Evolutionary conservation across 2,329 filamentous ascomycete species (phyloP).

Genomic region (Metarhizium humberi): DNA sequence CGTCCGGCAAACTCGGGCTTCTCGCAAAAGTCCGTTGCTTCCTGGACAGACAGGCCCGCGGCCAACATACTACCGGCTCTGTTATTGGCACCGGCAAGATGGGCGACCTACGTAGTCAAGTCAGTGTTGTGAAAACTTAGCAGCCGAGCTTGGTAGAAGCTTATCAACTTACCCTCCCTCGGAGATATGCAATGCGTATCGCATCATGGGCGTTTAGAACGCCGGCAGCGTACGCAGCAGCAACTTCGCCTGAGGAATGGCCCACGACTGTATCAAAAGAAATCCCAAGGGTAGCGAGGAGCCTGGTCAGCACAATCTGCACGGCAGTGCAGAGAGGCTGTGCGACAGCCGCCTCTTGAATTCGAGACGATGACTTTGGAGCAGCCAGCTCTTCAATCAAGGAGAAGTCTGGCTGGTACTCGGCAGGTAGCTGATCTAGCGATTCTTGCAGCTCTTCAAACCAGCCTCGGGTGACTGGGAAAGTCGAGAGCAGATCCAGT

Average conservation of each 20-base stretch:
- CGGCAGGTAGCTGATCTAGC: no score
- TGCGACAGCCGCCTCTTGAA: no score
- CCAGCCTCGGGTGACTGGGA: no score
- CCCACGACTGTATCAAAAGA: slow-evolving; percentile 23
- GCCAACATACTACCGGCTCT: slow-evolving; percentile 12
- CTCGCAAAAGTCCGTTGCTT: background rate
- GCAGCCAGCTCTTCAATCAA: no score
- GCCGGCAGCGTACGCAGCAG: slow-evolving; percentile 27
- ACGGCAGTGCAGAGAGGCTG: slow-evolving; percentile 15
- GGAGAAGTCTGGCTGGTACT: no score
- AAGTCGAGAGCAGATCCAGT: slow-evolving; percentile 17
- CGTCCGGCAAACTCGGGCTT: slow-evolving; percentile 13
- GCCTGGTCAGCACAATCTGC: slow-evolving; percentile 31
- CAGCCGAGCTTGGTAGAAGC: no score
- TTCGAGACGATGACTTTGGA: no score
- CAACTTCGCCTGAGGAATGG: slow-evolving; percentile 32
- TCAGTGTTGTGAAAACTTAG: no score
- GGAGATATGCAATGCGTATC: slow-evolving; percentile 3
- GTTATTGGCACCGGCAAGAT: no score
- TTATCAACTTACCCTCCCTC: no score
- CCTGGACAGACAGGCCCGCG: slow-evolving; percentile 8
- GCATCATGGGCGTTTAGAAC: background rate
- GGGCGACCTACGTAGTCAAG: no score
- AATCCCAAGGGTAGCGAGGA: slow-evolving; percentile 22
- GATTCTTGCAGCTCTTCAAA: no score